phyloP scores from a whole-genome alignment of 1,284 basidiomycete species.

The Phaffia rhodozyma region DNA sequence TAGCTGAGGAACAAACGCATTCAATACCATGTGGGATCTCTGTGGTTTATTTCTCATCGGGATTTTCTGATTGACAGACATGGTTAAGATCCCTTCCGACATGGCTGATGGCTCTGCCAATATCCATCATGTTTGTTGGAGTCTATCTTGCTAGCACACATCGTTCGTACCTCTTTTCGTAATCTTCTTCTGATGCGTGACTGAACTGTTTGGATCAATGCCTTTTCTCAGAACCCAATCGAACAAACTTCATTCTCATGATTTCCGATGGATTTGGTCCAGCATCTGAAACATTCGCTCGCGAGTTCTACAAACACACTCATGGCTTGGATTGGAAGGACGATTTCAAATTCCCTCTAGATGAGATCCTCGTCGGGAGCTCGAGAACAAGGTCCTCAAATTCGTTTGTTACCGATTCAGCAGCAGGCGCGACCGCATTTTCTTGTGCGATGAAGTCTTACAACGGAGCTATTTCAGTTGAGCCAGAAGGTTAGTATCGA shows the following conservation, averaged over 20 bases:
- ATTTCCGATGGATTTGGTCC: slow-evolving; percentile 31
- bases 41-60: no score
- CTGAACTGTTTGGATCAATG: no score
- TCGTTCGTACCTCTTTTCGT: no score
- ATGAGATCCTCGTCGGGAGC: slow-evolving; percentile 27
- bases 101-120: no score
- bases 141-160: no score
- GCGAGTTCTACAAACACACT: slow-evolving; percentile 25
- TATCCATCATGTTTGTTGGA: no score
- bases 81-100: no score
- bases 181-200: no score
- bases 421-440: slow-evolving; percentile 31
- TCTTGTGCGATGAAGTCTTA: slow-evolving; percentile 24
- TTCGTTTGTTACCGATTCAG: slow-evolving; percentile 32
- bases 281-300: slow-evolving; percentile 30
- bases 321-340: slow-evolving; percentile 18
- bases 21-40: no score
- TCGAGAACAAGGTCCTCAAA: slow-evolving; percentile 25
- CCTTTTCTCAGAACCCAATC: neutral
- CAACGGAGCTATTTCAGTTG: slow-evolving; percentile 26
- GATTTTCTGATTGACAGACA: no score
- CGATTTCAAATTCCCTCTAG: slow-evolving; percentile 24
- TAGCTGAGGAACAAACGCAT: no score
- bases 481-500: slow-evolving; percentile 26
- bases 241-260: slow-evolving; percentile 23